These are phyloP conservation scores for Talaromyces marneffei DNA, from an alignment of 2,329 filamentous ascomycete species.

Conservation along the genomic window DNA sequence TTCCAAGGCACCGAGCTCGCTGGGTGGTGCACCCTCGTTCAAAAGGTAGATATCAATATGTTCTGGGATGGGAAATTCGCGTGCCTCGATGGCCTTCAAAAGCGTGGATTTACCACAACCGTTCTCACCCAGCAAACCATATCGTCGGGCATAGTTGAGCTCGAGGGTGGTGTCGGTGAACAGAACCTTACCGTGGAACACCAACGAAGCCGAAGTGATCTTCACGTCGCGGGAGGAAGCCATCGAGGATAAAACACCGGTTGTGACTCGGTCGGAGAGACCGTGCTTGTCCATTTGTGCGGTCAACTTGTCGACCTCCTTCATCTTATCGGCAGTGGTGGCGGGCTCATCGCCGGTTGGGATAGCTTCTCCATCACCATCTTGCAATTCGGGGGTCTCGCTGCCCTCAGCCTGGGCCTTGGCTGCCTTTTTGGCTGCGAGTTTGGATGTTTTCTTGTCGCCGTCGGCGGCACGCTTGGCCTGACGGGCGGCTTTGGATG, in stretches of 20 bases:
- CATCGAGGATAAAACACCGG: conserved; percentile 86
- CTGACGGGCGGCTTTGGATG: conserved; percentile 62
- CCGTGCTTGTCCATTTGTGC: conserved; percentile 95
- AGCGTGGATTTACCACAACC: conserved; percentile 98
- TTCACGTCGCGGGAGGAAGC: conserved; percentile 88
- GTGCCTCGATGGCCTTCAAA: conserved; percentile 84
- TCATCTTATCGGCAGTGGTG: conserved; percentile 65
- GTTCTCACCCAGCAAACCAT: conserved; percentile 96
- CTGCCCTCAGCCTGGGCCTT: conserved; percentile 59
- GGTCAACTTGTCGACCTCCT: conserved; percentile 78
- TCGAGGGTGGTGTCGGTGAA: conserved; percentile 92
- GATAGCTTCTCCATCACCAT: conserved; percentile 54
- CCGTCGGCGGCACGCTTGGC: conserved; percentile 63
- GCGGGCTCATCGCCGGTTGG: conserved; percentile 58
- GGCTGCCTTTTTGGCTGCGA: conserved; percentile 58
- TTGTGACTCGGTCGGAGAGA: conserved; percentile 95
- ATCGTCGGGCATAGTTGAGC: conserved; percentile 84
- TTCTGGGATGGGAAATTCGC: conserved; percentile 93
- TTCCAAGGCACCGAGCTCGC: conserved; percentile 83
- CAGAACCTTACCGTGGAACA: conserved; percentile 96
- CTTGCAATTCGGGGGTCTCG: conserved; percentile 49
- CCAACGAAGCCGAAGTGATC: conserved; percentile 85
- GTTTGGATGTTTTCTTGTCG: conserved; percentile 69
- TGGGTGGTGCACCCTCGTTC: conserved; percentile 90
- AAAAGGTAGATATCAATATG: conserved; percentile 97